Base-by-base conservation (phyloP, 2,329 filamentous ascomycete genomes). In the Colletotrichum sp. region DNA sequence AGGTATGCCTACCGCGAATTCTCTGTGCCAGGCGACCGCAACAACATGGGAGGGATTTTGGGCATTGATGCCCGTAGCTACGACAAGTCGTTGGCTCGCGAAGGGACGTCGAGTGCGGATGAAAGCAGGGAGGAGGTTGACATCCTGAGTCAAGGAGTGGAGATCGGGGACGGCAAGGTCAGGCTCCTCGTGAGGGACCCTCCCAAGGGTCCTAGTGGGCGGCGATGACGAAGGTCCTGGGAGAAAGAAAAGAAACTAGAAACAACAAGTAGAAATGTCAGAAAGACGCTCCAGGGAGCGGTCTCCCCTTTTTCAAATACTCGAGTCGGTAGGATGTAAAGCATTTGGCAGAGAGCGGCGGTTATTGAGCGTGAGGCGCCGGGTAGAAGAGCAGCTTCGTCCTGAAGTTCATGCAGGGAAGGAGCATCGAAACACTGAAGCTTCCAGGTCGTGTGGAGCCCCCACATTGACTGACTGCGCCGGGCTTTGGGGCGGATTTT, bases 1-100 rank as follows among this genome's bases (percentile, higher is more conserved):
- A 92, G 95, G 76, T 99, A 98, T 81, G 94, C 95, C 1, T 99
- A 96, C 84, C 93, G 96, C 69, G 97, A 99, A 84, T 99, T 99
- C 84, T 97, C 94, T 47, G 96, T 98, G 12, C 95, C 96, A 3
- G 96, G 96, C n/a, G 97, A 98, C 83, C 91, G 95, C 69, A 93
- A 92, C 82, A 93, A 89, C 81, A 92, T 93, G 85, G 96, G 95
- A 73, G 96, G 97, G 57, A 93, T 93, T 73, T 82, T 93, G 72
- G 92, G 92, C 9, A 90, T 93, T 73, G 91, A 93, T 80, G 90
- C 91, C 43, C 86, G 90, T 76, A 93, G 91, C 80, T 93, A 90
- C 86, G 92, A 93, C 82, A 92, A 89, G 83, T 87, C 88, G 21
- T 82, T 93, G 69, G 80, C 84, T 8, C 86, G 87, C 72, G 88